Conservation (phyloP, 495 filamentous ascomycete species). For the Cercophora sp. region DNA sequence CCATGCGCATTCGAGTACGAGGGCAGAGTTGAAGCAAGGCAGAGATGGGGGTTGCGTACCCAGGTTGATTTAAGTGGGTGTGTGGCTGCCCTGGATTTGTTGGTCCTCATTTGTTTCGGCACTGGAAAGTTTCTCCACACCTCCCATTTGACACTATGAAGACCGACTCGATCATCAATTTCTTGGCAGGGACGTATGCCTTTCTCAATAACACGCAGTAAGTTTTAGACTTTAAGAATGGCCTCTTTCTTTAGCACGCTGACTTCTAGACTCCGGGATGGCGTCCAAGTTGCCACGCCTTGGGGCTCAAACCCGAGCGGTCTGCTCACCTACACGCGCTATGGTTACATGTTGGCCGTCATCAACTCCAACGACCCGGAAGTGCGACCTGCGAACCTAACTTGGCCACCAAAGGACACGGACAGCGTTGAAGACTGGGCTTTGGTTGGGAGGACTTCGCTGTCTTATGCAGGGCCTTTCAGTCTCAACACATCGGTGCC, state of each 20-base stretch:
- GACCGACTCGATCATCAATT: slow-evolving; percentile 7
- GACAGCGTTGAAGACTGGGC: background rate
- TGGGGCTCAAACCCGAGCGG: slow-evolving; percentile 4
- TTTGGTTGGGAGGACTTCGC: background rate
- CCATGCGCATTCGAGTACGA: too few species aligned
- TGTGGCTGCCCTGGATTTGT: too few species aligned
- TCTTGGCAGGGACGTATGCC: slow-evolving; percentile 10
- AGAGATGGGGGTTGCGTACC: too few species aligned
- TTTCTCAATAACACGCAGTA: slow-evolving; percentile 10
- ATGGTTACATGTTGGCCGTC: slow-evolving; percentile 6
- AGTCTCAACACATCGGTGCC: slow-evolving; percentile 3
- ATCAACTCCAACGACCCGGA: background rate
- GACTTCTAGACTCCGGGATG: background rate
- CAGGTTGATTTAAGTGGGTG: too few species aligned
- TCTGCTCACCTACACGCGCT: slow-evolving; percentile 4
- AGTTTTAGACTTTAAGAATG: too few species aligned
- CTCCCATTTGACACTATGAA: too few species aligned
- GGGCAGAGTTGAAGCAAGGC: too few species aligned
- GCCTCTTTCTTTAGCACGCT: too few species aligned
- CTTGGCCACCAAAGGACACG: slow-evolving; percentile 1
- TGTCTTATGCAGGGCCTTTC: slow-evolving; percentile 7
- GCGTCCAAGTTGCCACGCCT: background rate
- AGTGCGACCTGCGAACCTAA: slow-evolving; percentile 4
- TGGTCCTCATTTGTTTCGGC: too few species aligned
- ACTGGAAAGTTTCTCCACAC: too few species aligned